Base-by-base conservation (phyloP, 2,329 filamentous ascomycete genomes). In the Hypomyces rosellus region DNA sequence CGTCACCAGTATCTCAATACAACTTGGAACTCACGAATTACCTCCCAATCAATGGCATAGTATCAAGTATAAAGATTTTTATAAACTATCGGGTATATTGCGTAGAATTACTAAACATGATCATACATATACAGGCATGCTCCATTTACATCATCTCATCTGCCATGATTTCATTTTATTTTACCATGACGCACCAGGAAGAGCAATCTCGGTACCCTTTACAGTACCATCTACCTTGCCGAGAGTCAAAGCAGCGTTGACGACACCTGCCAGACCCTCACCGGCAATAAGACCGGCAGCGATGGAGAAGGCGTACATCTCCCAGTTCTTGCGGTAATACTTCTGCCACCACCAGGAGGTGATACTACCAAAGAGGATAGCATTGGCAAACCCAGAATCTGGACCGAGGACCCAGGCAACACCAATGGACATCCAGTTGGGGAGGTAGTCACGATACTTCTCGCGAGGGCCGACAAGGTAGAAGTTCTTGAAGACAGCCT, bases 221-320 rank as follows among this genome's bases (percentile, higher is more conserved):
- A 43, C 45, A 3, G 47, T 50, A 16, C 65, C 65, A 20, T 61
- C 62, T 8, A 67, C 64, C 48, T 61, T 63, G 36, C 65, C 64
- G 5, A 72, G 61, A 34, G 68, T 70, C 2, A 75, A 57, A 4
- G 66, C 67, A 6, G 81, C 80, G 55, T 82, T 82, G 51, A 84
- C 64, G 12, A 83, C 79, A 55, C 81, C 81, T 4, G 78, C 81
- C 48, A 84, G 75, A 45, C 81, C 81, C 64, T 84, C 81, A 2
- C 81, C 81, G 2, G 81, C 80, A 56, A 84, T 81, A 46, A 83
- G 63, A 51, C 81, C 80, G 14, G 81, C 81, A 0, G 81, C 81
- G 47, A 82, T 69, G 2, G 78, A 77, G 54, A 78, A 84, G 4
- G 74, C 78, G 59, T 78, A 81, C 49, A 74, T 71, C 47, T 80